Base-by-base conservation (phyloP, 371 early-diverging fungal genomes). In the Conidiobolus incongruus region DNA sequence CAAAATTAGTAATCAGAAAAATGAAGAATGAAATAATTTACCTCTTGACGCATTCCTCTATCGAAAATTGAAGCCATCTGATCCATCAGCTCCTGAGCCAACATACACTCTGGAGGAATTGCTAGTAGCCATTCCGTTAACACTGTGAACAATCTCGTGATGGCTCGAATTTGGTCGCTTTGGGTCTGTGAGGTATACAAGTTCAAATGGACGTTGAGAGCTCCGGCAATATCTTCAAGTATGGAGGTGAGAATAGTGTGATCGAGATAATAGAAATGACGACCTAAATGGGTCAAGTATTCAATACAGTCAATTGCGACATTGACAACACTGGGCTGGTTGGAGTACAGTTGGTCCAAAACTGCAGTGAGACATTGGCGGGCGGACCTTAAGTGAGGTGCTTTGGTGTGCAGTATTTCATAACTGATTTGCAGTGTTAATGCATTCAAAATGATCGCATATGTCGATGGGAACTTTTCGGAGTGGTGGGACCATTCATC, bases 221-320 rank as follows among this genome's bases (percentile, higher is more conserved):
- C 41, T 7, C 41, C 41, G 11, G 29, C 30, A 15, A 41, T 30
- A 41, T 41, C 41, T 41, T 41, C 41, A 12, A 41, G 21, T 13
- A 41, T 41, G 26, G 41, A 24, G 11, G 7, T 30, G 5, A 30
- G 11, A 11, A 15, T 15, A 11, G 12, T 30, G 2, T 11, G 16
- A 13, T 24, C 26, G 8, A 41, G 8, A 12, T n/a, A 31, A 30
- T 15, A 11, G 5, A 31, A 7, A 30, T 28, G 13, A 15, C 29
- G 4, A 35, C 11, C 7, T 11, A 6, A 13, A 6, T 6, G 15
- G 2, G 41, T 13, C 12, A 41, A 30, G 8, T 11, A 24, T 11
- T 10, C 10, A 11, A 41, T 20, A 31, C 41, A 41, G 29, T 41
- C 41, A 19, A 41, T 31, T 7, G 41, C 41, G 3, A 15, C 4